Percentiles rank a stretch among this genome's conserved stretches.
Evolutionary conservation across 768 basidiomycete genomes (phyloP).

Genomic region (Kwoniella bestiolae): DNA sequence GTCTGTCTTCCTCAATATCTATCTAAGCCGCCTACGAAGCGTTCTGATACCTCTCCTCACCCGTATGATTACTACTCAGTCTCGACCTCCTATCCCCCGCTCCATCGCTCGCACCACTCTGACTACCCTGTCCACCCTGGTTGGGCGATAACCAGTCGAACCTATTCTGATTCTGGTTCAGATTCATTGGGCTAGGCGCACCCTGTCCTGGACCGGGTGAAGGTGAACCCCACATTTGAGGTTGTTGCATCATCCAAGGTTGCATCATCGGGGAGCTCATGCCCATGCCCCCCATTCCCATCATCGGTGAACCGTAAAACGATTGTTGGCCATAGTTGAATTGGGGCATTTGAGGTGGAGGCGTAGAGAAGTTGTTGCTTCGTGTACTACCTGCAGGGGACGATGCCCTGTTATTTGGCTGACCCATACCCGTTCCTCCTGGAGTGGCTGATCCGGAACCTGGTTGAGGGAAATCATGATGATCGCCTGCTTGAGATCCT

Average conservation of each 20-base stretch:
- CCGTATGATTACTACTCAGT: constrained; percentile 14
- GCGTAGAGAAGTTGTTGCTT: constrained; percentile 13
- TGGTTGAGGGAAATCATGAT: constrained; percentile 7
- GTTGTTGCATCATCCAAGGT: constrained; percentile 21
- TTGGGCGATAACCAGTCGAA: constrained; percentile 15
- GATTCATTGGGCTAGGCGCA: neutral
- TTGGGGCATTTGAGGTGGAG: constrained; percentile 14
- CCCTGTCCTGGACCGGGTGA: constrained; percentile 11
- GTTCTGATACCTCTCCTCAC: constrained; percentile 10
- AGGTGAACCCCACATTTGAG: constrained; percentile 19
- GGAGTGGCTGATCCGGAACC: neutral
- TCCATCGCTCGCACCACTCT: constrained; percentile 15
- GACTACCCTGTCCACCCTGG: constrained; percentile 3
- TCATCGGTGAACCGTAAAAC: constrained; percentile 17
- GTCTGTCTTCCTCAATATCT: neutral
- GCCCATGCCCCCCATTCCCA: constrained; percentile 13
- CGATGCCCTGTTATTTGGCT: constrained; percentile 9
- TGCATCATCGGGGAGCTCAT: constrained; percentile 17
- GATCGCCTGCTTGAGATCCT: constrained; percentile 37
- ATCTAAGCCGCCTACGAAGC: constrained; percentile 7
- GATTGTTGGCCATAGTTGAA: constrained; percentile 7
- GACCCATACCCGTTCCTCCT: too few relatives aligned
- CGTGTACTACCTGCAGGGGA: constrained; percentile 18
- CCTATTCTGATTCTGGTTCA: constrained; percentile 7
- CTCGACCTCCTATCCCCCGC: constrained; percentile 19